phyloP scores from a whole-genome alignment of 441 rosid species.

The Bruguiera hainesii region DNA sequence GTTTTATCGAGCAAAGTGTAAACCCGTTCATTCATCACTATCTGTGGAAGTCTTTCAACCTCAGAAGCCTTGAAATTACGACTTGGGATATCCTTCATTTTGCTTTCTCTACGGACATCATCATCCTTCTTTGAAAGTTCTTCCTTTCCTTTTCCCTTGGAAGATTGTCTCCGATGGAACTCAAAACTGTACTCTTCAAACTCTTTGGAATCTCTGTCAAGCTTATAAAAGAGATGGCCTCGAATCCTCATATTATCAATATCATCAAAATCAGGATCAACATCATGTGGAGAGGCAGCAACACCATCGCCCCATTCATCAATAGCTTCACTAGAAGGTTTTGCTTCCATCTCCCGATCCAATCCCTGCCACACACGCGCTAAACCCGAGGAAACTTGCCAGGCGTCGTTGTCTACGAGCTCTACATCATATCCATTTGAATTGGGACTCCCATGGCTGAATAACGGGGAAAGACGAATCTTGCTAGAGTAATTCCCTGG shows the following conservation, averaged over 20 bases:
- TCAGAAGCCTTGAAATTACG: neutral
- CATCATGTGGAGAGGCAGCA: slow-evolving; percentile 16
- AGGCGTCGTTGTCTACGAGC: slow-evolving; percentile 60
- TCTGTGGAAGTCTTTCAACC: slow-evolving; percentile 20
- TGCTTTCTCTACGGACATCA: neutral
- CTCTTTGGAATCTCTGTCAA: slow-evolving; percentile 74
- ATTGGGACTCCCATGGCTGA: slow-evolving; percentile 14
- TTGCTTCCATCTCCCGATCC: too few species aligned
- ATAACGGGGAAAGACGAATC: slow-evolving; percentile 38
- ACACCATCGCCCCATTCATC: slow-evolving; percentile 16
- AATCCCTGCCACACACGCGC: slow-evolving; percentile 21
- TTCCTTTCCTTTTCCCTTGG: slow-evolving; percentile 29
- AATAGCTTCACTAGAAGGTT: slow-evolving; percentile 22
- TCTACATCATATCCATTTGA: slow-evolving; percentile 44
- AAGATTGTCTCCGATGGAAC: slow-evolving; percentile 64
- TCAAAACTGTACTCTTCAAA: slow-evolving; percentile 75
- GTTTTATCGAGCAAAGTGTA: slow-evolving; percentile 14
- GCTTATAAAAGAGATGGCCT: slow-evolving; percentile 74
- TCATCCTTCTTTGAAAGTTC: slow-evolving; percentile 25
- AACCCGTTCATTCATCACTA: slow-evolving; percentile 19
- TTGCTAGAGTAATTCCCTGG: slow-evolving; percentile 18
- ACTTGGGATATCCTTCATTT: slow-evolving; percentile 23
- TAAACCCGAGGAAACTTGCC: slow-evolving; percentile 65
- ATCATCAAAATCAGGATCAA: slow-evolving; percentile 55
- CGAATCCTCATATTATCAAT: slow-evolving; percentile 78